Conservation (phyloP, 2,329 filamentous ascomycete species). For the Kalaharituber pfeilii region DNA sequence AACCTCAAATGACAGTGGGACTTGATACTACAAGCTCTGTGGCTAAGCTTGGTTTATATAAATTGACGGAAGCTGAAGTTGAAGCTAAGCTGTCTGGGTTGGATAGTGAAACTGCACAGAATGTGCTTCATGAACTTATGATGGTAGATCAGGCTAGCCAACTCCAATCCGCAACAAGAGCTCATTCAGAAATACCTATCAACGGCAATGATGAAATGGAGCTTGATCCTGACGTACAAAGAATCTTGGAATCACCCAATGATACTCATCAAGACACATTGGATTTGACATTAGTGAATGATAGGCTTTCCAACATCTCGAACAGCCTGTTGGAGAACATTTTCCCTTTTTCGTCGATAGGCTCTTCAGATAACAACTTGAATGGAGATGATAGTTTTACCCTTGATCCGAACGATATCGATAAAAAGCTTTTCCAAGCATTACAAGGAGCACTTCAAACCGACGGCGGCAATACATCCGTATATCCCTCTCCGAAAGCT, state of each 20-base stretch:
- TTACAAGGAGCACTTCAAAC: neutral
- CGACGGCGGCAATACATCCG: neutral
- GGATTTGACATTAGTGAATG: conserved; percentile 1
- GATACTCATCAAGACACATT: neutral
- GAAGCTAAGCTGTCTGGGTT: neutral
- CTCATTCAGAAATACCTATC: neutral
- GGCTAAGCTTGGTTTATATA: no score
- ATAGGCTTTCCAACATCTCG: neutral
- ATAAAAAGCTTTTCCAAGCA: neutral
- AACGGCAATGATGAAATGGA: neutral
- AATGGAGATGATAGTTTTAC: neutral
- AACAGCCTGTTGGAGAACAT: neutral
- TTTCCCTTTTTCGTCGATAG: neutral
- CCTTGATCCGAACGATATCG: neutral
- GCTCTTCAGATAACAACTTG: neutral
- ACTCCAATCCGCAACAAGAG: no score
- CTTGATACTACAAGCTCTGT: no score
- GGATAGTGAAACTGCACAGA: neutral
- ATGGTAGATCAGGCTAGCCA: no score
- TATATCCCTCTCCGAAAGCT: neutral
- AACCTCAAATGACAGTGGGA: no score
- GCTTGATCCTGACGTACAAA: neutral
- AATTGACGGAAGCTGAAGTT: neutral
- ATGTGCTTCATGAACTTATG: neutral
- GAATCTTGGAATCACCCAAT: neutral